Base-by-base conservation (phyloP, 192 early-diverging fungal genomes). In the Pilaira anomala region DNA sequence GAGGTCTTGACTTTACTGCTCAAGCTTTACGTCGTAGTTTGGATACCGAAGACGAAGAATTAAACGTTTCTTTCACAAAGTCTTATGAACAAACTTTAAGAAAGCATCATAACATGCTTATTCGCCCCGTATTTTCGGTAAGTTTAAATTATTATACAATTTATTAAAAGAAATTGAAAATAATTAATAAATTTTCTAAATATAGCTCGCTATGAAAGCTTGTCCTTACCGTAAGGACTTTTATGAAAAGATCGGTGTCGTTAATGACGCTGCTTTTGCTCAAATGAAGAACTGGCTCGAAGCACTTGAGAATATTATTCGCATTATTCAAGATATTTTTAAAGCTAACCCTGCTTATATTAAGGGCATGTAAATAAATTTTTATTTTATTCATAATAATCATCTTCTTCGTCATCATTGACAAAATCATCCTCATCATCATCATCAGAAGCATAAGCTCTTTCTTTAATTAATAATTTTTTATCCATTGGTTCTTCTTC, bases 171-270 rank as follows among this genome's bases (percentile, higher is more conserved):
- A 21, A 50, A 14, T 16, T 0, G 26, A 1, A 16, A 18, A 46
- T 4, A 8, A 13, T 22, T 9, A 25, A 30, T 44, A 3, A 19
- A 21, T 42, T 22, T 30, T 40, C n/a, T 44, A 21, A 45, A n/a
- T 59, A 16, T 62, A 91, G 88, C 60, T 91, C 45, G 92, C 90
- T 7, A 97, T 98, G 94, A 86, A 86, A 68, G 92, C 91, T 11
- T 97, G 94, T 75, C 96, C 96, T 21, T 83, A 85, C 65, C 92
- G 94, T 54, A 83, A 82, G 41, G 87, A 88, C 62, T 97, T 98
- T 76, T 98, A 93, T 73, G 79, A 78, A 26, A 93, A 91, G 74
- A 78, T 98, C 22, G 89, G 90, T 50, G 75, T 75, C 30, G 78
- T 82, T 67, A 78, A 84, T 50, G 78, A 78, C 21, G 78, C 78